Evolutionary conservation across 2,329 filamentous ascomycete genomes (phyloP), one percentile per base, ranked within the genome.

Genomic region (Fusarium piperis): DNA sequence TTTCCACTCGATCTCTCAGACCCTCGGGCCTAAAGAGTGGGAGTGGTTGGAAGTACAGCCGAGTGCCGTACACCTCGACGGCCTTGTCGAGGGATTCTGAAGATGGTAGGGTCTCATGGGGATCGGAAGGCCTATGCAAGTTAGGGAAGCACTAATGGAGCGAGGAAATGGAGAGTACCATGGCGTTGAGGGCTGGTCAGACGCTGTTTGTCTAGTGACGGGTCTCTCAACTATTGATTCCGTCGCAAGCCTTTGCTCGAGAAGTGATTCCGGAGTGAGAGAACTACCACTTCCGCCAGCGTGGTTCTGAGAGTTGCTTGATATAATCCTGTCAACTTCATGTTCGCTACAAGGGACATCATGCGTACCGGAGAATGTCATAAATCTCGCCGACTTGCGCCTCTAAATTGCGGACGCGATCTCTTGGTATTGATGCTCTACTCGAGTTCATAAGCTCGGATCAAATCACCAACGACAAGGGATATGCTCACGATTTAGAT

Each of bases 31-130:
- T 44, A 26, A 75, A 75, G 1, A 75, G 71, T 0, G 73, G 73
- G 0, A 75, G 39, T 1, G 73, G 73, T 3, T 75, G 73, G 6
- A 75, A 75, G 53, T 75, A 74, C 7, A 75, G 9, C 11, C 72
- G 67, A 3, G 61, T 48, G 4, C 60, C 41, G 12, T 75, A 74
- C 2, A 68, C 67, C 20, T 74, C 51, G 3, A 71, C 65, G 3
- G 69, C 69, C n/a, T 20, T 56, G 20, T 67, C 44, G 0, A 72
- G 55, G 1, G 65, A 66, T 6, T 65, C 59, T 12, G 62, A 18
- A 0, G 68, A 72, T 6, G 69, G 69, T 0, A 23, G 35, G 7
- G 33, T 51, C 3, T 57, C 64, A 23, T 58, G 44, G 15, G 26
- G 30, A 6, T 18, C 41, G 1, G 58, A 33, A 6, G 53, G 30